Evolutionary conservation across 2,329 filamentous ascomycete species (phyloP), one percentile per base, ranked within the genome.

Genomic region (Cladosporium sp.): DNA sequence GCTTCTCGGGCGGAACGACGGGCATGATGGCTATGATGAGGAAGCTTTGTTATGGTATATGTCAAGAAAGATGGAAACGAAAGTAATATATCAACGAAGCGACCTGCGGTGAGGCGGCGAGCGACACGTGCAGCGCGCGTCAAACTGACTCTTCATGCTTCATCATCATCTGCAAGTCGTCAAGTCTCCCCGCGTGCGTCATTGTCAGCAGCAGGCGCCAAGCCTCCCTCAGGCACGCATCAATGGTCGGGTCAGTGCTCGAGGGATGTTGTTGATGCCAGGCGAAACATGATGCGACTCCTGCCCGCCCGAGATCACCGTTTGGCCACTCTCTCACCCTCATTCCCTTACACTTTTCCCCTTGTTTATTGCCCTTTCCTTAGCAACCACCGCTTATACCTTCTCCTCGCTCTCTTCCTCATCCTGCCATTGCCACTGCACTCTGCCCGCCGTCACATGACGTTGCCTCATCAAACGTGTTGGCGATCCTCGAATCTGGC

Each of bases 1-100:
- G 87, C 84, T 96, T 93, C 72, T 97, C 92, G 69, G 93, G 88
- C 69, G 88, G 90, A 71, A 99, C 92, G 71, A 97, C 89, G 70
- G 95, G 94, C 95, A 99, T 99, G 52, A 3, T 52, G 23, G 26
- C 1, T 16, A 10, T 5, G 26, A 18, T 2, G 23, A 18, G 1
- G 16, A 29, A 46, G n/a, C 12, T 46, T 7, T 8, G 40, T 23
- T 46, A 5, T 21, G n/a, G n/a, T 21, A 21, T 46, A 12, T 21
- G 7, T n/a, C 40, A 18, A 21, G 6, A 33, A 21, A 16, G 26
- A 21, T 21, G 31, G 7, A 55, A 55, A 53, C 21, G 52, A 57
- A 28, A 28, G 55, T 57, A 37, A 33, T 40, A 55, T 14, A 33
- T 46, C 40, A 46, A 46, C 7, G n/a, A 46, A 21, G 28, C 52